A percentile compares a stretch with the other conserved stretches of the same genome.
phyloP scores from a whole-genome alignment of 192 early-diverging fungal genomes.

The Coemansia asiatica region DNA sequence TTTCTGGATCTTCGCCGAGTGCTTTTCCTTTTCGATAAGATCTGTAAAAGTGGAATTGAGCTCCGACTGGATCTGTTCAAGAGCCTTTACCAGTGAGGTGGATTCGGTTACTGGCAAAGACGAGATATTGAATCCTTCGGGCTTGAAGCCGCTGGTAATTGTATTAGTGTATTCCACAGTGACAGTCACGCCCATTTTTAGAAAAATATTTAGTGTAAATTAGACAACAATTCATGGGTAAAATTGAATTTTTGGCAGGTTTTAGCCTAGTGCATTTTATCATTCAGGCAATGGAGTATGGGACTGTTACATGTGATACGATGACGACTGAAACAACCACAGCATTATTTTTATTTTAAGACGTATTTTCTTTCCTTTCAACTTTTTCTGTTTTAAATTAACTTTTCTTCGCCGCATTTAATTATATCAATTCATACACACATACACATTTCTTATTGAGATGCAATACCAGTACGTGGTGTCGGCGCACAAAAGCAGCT shows the following conservation, averaged over 20 bases:
- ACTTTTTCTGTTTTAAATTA: no score
- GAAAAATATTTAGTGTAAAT: neutral
- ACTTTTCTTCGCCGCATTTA: no score
- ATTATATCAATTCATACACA: neutral
- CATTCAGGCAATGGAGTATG: no score
- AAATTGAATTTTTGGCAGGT: no score
- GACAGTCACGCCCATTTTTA: neutral
- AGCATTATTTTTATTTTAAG: no score
- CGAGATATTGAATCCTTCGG: conserved; percentile 17
- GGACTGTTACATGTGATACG: no score
- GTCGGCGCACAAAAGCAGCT: conserved; percentile 77
- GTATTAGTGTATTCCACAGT: conserved; percentile 17
- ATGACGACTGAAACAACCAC: no score
- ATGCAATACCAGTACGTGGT: conserved; percentile 73
- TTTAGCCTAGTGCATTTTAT: no score
- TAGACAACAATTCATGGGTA: no score
- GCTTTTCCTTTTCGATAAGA: conserved; percentile 33
- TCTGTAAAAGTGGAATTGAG: conserved; percentile 36
- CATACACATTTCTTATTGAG: neutral
- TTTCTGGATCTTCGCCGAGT: neutral
- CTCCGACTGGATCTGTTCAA: conserved; percentile 21
- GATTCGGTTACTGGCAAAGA: conserved; percentile 1
- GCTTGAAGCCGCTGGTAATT: neutral
- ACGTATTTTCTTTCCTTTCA: no score
- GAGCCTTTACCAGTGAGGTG: conserved; percentile 11